These are phyloP conservation scores for Phaeosphaeria sp. DNA, from an alignment of 2,329 filamentous ascomycete genomes.

Conservation along the genomic window DNA sequence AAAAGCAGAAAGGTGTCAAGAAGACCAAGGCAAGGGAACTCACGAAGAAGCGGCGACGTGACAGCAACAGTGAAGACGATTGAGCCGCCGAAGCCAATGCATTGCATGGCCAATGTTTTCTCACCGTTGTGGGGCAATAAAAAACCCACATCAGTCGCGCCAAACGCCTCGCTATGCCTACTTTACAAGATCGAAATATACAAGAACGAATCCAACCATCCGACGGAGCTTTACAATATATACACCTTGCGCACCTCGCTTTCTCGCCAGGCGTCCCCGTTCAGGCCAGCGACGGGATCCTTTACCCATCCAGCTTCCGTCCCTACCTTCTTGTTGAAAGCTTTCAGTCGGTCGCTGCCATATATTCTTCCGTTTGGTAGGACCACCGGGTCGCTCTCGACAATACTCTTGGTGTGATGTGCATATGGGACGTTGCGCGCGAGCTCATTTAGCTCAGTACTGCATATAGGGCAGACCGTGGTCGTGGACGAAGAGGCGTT, in stretches of 20 bases:
- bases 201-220: not conserved
- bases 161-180: slow-evolving; percentile 20
- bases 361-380: slow-evolving; percentile 89
- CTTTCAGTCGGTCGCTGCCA: slow-evolving; percentile 73
- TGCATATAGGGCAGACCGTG: slow-evolving; percentile 93
- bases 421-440: slow-evolving; percentile 90
- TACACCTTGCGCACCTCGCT: slow-evolving; percentile 83
- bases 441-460: slow-evolving; percentile 90
- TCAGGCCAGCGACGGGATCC: slow-evolving; percentile 73
- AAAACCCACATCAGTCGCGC: not conserved
- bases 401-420: slow-evolving; percentile 91
- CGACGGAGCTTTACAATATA: slow-evolving; percentile 67
- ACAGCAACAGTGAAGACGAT: slow-evolving; percentile 24
- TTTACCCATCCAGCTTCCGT: slow-evolving; percentile 71
- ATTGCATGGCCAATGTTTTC: not conserved
- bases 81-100: not conserved
- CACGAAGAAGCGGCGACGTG: slow-evolving; percentile 15
- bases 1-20: slow-evolving; percentile 12
- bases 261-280: slow-evolving; percentile 53
- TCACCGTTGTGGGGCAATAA: not conserved
- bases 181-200: not conserved
- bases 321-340: slow-evolving; percentile 81
- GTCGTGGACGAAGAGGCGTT: slow-evolving; percentile 66
- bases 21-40: slow-evolving; percentile 19
- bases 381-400: slow-evolving; percentile 85